These are phyloP conservation scores for Heliocybe sulcata DNA, from an alignment of 1,284 basidiomycete genomes.

Conservation along the genomic window DNA sequence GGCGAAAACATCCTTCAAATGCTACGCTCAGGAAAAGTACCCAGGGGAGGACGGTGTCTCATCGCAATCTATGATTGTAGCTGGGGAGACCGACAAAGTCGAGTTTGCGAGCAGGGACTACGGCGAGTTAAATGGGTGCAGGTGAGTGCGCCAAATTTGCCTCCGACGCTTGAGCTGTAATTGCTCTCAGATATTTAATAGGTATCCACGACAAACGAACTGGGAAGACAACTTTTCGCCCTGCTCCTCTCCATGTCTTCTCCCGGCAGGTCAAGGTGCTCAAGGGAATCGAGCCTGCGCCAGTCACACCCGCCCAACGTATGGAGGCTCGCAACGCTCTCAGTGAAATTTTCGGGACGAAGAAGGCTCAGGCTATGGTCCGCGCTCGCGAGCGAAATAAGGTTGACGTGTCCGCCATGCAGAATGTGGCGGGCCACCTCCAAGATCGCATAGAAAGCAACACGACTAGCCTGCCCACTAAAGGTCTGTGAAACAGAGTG, in stretches of 20 bases:
- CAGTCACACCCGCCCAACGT: constrained; percentile 45
- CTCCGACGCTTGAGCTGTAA: background rate
- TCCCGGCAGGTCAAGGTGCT: constrained; percentile 77
- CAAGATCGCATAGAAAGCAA: constrained; percentile 75
- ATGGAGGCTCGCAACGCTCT: constrained; percentile 67
- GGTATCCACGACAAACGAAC: constrained; percentile 70
- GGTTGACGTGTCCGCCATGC: constrained; percentile 82
- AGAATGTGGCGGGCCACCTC: constrained; percentile 70
- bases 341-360: constrained; percentile 88
- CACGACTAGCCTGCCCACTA: constrained; percentile 57
- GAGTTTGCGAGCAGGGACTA: constrained; percentile 49
- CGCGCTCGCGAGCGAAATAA: constrained; percentile 80
- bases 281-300: constrained; percentile 55
- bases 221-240: constrained; percentile 59
- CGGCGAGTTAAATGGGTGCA: constrained; percentile 46
- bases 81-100: constrained; percentile 65
- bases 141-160: constrained; percentile 26
- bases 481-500: constrained; percentile 37
- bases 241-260: constrained; percentile 69
- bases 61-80: constrained; percentile 47
- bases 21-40: constrained; percentile 12
- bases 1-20: constrained; percentile 9
- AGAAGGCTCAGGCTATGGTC: constrained; percentile 85
- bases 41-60: constrained; percentile 29
- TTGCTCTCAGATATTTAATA: constrained; percentile 47